Evolutionary conservation across 805 yeast genomes (phyloP), one percentile per base, ranked within the genome.

Genomic region (Wickerhamomyces silvicola): DNA sequence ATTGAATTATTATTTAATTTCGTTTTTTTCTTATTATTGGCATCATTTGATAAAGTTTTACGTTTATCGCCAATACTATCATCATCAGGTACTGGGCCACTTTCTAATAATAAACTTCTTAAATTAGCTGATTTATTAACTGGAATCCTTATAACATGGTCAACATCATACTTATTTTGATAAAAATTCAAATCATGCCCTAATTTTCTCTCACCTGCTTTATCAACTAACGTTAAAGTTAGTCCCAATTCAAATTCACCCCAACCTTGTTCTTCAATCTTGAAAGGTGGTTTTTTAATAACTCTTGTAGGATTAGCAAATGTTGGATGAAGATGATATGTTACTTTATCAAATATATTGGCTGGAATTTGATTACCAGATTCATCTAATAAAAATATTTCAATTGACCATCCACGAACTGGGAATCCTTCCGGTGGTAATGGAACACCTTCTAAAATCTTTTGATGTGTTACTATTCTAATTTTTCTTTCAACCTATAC

Each of bases 171-270:
- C 40, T 74, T 72, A 52, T 82, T 86, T 55, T 80, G 75, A 41
- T 72, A 60, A 59, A 90, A 92, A 59, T 87, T 87, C 55, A 90
- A 73, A 59, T 90, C 98, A 55, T 92, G 97, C 48, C 73, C 75
- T 35, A 92, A 59, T 53, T 83, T 83, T 40, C 81, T 72, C 57
- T 88, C 97, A 30, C 97, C 97, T 33, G 80, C 82, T 52, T 81
- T 83, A 38, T 94, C 97, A 13, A 80, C 69, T 27, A 83, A 63
- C 39, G 81, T 81, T 26, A 88, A 65, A 21, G 82, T 70, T 39
- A 92, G 78, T 23, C 83, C 83, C 54, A 92, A 71, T 52, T 88
- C 96, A 51, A 90, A 90, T 45, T 90, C 97, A 56, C 97, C 98
- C 97, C 98, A 90, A 31, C 98, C 98, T 62, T 85, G 80, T 57